phyloP scores from a whole-genome alignment of 2,329 filamentous ascomycete genomes.

The Daldinia eschscholtzii region DNA sequence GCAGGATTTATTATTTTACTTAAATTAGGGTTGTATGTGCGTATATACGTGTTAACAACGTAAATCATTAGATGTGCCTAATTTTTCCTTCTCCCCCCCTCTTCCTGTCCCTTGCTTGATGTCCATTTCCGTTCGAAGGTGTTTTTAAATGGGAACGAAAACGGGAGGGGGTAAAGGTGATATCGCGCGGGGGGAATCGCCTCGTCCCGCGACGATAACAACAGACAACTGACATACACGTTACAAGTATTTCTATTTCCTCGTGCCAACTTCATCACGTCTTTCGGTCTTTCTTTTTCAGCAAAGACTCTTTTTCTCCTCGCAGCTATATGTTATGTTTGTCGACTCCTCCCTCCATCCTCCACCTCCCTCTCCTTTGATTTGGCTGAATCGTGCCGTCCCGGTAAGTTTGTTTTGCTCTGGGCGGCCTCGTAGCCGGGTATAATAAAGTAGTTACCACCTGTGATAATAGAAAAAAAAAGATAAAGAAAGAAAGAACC shows the following conservation, averaged over 20 bases:
- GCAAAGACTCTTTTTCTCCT: neutral
- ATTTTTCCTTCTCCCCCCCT: neutral
- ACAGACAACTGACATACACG: conserved; percentile 1
- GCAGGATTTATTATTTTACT: neutral
- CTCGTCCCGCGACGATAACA: neutral
- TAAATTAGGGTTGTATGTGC: conserved; percentile 2
- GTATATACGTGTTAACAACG: conserved; percentile 19
- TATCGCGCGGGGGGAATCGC: neutral
- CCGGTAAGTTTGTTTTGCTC: neutral
- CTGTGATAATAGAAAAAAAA: neutral
- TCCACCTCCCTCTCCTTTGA: neutral
- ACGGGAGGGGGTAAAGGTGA: neutral
- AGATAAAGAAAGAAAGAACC: neutral
- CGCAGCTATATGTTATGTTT: neutral
- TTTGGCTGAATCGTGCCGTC: conserved; percentile 10
- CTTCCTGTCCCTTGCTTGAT: neutral
- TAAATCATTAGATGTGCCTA: conserved; percentile 22
- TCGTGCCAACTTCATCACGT: conserved; percentile 6
- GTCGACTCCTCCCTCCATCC: neutral
- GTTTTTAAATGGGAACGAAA: too few relatives aligned
- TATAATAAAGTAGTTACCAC: conserved; percentile 21
- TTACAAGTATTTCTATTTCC: conserved; percentile 22
- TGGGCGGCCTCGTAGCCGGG: conserved; percentile 30
- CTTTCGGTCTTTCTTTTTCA: neutral
- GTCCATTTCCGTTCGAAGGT: too few relatives aligned